Conservation (phyloP, 495 filamentous ascomycete species). For the Daldinia concentrica region DNA sequence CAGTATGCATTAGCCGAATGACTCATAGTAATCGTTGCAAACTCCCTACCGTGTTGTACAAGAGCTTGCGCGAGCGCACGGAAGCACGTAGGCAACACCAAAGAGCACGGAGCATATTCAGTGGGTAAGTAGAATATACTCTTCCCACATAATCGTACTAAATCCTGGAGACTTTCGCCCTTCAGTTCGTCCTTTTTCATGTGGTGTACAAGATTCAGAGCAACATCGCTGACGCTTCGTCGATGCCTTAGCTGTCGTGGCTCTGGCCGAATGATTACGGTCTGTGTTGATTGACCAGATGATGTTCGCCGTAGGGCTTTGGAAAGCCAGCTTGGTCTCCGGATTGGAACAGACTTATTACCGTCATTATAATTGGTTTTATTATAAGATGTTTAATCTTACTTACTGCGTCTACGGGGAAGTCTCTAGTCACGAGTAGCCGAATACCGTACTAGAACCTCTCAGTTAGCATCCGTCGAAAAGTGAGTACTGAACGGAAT, state of each 20-base stretch:
- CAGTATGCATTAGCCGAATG: slow-evolving; percentile 34
- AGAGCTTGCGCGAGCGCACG: slow-evolving; percentile 75
- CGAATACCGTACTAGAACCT: slow-evolving; percentile 53
- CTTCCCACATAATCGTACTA: slow-evolving; percentile 78
- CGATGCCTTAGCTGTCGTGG: slow-evolving; percentile 45
- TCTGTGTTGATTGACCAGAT: slow-evolving; percentile 26
- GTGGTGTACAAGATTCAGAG: slow-evolving; percentile 56
- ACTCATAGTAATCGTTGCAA: neutral
- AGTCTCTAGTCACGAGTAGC: slow-evolving; percentile 43
- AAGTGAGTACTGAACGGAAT: neutral
- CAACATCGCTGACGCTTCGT: slow-evolving; percentile 62
- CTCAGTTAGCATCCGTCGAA: slow-evolving; percentile 1
- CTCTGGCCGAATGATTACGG: slow-evolving; percentile 25
- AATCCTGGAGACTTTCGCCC: slow-evolving; percentile 67
- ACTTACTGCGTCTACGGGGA: slow-evolving; percentile 30
- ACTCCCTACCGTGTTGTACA: slow-evolving; percentile 67
- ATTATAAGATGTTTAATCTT: neutral
- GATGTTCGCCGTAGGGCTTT: slow-evolving; percentile 41
- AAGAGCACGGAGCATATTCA: slow-evolving; percentile 69
- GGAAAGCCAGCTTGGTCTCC: slow-evolving; percentile 43
- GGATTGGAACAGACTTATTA: slow-evolving; percentile 13
- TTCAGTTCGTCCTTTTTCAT: slow-evolving; percentile 65
- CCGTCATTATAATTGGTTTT: neutral
- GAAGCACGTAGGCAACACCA: slow-evolving; percentile 77
- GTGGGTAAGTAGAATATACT: slow-evolving; percentile 71